Evolutionary conservation across 345 rosid species (phyloP).

Genomic region (Sisymbrium altissimum): DNA sequence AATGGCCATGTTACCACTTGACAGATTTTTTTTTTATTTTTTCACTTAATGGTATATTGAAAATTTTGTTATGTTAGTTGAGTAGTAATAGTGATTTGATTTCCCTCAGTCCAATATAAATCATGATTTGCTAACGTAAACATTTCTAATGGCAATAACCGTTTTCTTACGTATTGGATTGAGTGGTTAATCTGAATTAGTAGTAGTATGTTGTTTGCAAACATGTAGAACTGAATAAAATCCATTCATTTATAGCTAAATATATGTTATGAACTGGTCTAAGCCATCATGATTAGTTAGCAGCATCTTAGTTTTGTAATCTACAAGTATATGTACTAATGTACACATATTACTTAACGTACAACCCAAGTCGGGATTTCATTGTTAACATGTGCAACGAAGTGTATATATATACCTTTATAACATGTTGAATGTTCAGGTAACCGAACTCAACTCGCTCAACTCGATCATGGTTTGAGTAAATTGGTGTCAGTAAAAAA

Average conservation of each 20-base stretch:
- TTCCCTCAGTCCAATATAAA: no score
- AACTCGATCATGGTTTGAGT: no score
- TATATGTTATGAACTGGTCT: background rate
- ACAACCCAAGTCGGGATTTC: conserved; percentile 1
- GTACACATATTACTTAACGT: conserved; percentile 17
- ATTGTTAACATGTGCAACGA: conserved; percentile 2
- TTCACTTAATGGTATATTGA: no score
- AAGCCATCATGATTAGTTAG: conserved; percentile 1
- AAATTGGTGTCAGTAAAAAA: no score
- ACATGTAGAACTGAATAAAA: background rate
- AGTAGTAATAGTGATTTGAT: background rate
- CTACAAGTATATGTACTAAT: background rate
- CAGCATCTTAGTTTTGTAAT: background rate
- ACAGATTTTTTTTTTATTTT: no score
- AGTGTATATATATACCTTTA: background rate
- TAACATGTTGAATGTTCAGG: background rate
- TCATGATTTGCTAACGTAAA: no score
- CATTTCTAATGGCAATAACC: no score
- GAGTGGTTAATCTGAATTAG: background rate
- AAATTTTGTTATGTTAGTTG: background rate
- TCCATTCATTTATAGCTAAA: background rate
- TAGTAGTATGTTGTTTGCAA: background rate
- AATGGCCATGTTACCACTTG: background rate
- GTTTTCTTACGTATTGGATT: background rate
- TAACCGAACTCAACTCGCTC: background rate